phyloP scores from a whole-genome alignment of 179 eudicot genomes.

The Vitellaria paradoxa region DNA sequence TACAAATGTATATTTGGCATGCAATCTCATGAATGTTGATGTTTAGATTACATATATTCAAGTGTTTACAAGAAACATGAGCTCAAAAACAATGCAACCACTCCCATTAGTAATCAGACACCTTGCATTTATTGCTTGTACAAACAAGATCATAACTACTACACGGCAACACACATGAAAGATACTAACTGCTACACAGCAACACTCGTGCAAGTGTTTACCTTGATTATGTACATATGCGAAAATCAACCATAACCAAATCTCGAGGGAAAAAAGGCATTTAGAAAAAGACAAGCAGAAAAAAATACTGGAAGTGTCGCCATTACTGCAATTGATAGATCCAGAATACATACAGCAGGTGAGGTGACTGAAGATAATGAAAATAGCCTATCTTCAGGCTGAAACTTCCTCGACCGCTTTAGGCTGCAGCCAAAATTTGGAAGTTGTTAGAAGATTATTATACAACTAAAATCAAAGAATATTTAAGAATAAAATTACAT shows the following conservation, averaged over 20 bases:
- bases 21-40: no score
- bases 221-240: neutral
- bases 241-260: neutral
- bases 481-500: neutral
- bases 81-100: neutral
- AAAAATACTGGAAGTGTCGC: neutral
- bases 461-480: neutral
- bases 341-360: slow-evolving; percentile 67
- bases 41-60: neutral
- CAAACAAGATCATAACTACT: neutral
- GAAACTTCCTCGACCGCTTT: slow-evolving; percentile 89
- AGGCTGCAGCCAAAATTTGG: slow-evolving; percentile 49
- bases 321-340: neutral
- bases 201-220: neutral
- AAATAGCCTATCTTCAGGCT: slow-evolving; percentile 92
- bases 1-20: neutral
- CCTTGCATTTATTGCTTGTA: neutral
- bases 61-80: neutral
- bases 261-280: neutral
- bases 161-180: no score
- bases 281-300: neutral
- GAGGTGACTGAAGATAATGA: slow-evolving; percentile 92
- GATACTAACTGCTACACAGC: neutral
- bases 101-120: neutral
- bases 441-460: slow-evolving; percentile 4